phyloP scores from a whole-genome alignment of 1,284 basidiomycete genomes.

The Puccinia sorghi region DNA sequence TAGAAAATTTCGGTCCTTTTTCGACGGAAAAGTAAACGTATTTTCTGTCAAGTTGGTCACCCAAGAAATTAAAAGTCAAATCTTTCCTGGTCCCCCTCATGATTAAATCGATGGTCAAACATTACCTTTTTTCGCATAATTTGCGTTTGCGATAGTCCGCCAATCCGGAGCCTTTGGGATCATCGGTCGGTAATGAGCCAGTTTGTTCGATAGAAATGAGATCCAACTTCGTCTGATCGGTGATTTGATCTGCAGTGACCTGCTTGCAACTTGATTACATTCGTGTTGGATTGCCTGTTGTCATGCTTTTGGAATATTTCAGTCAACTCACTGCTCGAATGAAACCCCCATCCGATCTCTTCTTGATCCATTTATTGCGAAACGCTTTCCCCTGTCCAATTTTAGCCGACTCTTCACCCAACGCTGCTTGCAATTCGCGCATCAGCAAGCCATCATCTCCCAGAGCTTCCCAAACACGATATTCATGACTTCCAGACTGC shows the following conservation, averaged over 20 bases:
- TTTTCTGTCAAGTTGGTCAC: conserved; percentile 66
- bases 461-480: conserved; percentile 43
- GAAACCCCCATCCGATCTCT: conserved; percentile 84
- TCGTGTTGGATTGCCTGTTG: neutral
- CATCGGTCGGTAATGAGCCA: conserved; percentile 64
- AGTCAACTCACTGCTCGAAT: conserved; percentile 62
- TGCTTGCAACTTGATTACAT: conserved; percentile 28
- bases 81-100: neutral
- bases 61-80: neutral
- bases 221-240: conserved; percentile 74
- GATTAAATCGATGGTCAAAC: neutral
- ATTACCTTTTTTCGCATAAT: conserved; percentile 63
- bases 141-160: conserved; percentile 91
- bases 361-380: conserved; percentile 95
- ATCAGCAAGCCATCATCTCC: conserved; percentile 23
- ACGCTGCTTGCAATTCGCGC: conserved; percentile 18
- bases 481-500: conserved; percentile 41
- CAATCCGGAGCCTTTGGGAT: conserved; percentile 72
- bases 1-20: conserved; percentile 86
- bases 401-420: conserved; percentile 58
- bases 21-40: conserved; percentile 87
- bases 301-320: neutral
- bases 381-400: conserved; percentile 89
- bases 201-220: conserved; percentile 73
- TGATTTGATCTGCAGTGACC: conserved; percentile 64